Percentiles rank a stretch among this genome's conserved stretches.
These are phyloP conservation scores for Oryza nivara DNA, from an alignment of 176 grass and related monocot species.

Conservation along the genomic window DNA sequence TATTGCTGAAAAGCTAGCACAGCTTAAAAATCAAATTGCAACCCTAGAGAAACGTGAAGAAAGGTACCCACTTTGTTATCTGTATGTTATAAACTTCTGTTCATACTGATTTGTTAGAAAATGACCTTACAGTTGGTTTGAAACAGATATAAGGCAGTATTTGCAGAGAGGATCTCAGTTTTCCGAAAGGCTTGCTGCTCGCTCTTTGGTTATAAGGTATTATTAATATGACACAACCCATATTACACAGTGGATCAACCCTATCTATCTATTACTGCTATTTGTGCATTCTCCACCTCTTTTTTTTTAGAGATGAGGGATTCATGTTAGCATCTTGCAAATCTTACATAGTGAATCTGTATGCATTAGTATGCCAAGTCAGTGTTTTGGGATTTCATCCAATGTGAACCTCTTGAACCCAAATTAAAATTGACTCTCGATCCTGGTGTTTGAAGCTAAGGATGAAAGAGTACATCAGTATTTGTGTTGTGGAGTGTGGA, in stretches of 20 bases:
- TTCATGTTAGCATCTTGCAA: not conserved
- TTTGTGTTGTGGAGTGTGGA: not conserved
- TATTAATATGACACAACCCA: conserved; percentile 13
- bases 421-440: not conserved
- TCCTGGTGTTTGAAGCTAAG: conserved; percentile 18
- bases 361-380: conserved; percentile 4
- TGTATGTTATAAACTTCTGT: conserved; percentile 15
- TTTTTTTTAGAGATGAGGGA: not conserved
- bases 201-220: conserved; percentile 97
- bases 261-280: conserved; percentile 9
- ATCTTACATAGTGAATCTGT: not conserved
- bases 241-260: not conserved
- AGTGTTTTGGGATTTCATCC: conserved; percentile 24
- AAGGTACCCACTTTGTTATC: conserved; percentile 55
- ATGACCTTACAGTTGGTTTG: conserved; percentile 34
- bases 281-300: not conserved
- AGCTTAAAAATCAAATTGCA: conserved; percentile 95
- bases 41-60: conserved; percentile 98
- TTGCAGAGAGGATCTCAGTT: conserved; percentile 93
- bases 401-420: not conserved
- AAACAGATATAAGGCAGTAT: conserved; percentile 95
- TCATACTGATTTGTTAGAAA: conserved; percentile 32
- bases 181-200: conserved; percentile 95
- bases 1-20: conserved; percentile 88
- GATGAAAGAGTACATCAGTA: not conserved